Evolutionary conservation across 1,284 basidiomycete genomes (phyloP), one percentile per base, ranked within the genome.

Genomic region (Filobasidium uniguttulatum): DNA sequence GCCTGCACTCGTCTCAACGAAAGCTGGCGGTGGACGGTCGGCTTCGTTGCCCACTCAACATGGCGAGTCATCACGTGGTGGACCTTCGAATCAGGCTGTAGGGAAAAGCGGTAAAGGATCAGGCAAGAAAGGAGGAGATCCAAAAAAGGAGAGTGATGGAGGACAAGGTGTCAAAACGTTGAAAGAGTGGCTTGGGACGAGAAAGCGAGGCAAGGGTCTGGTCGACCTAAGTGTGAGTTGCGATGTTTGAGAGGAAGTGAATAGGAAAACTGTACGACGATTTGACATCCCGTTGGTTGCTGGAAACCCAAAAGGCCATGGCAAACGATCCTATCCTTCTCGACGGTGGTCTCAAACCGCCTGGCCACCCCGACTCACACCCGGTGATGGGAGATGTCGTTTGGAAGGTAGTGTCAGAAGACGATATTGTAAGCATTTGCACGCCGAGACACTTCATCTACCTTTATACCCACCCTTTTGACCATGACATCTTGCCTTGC

Each of bases 181-280:
- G 57, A 66, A 63, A 53, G 53, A 59, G 20, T 69, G 66, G 66
- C 49, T 69, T 19, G 56, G 53, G 44, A 55, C 52, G n/a, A 53
- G 61, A 8, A 51, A 60, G n/a, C 49, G 62, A 5, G 57, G 53
- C 0, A 55, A 57, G 4, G 67, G 67, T 12, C 57, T 64, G 12
- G 47, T 69, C 44, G 58, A 68, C 53, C 57, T 69, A 55, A 63
- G 63, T 50, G 65, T 67, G 44, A 50, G 65, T 63, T 3, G 6
- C 20, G 20, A 3, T 20, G 15, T 19, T 8, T 6, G 20, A 17
- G 15, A n/a, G 47, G 17, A 14, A 29, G 41, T 3, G 20, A 22
- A 22, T 14, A 3, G 30, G n/a, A n/a, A n/a, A n/a, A n/a, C n/a
- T n/a, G n/a, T n/a, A n/a, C n/a, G n/a, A n/a, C n/a, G n/a, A n/a